Percentiles rank a stretch among this genome's conserved stretches.
These are phyloP conservation scores for Prunus dulcis DNA, from an alignment of 306 rosid genomes.

Conservation along the genomic window DNA sequence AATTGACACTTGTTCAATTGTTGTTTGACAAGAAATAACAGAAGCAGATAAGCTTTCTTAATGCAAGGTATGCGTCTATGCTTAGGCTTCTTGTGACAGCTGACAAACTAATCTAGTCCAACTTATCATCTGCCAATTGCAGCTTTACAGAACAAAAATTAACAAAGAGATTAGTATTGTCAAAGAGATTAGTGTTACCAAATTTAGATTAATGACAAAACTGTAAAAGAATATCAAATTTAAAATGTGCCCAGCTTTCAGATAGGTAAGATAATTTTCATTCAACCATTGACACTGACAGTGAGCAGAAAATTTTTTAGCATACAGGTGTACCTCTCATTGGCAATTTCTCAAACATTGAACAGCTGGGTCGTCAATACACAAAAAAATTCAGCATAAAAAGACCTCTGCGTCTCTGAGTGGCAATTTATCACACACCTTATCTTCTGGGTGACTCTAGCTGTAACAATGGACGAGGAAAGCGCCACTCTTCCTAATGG, in stretches of 20 bases:
- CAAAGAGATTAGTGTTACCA: neutral
- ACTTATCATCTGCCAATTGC: neutral
- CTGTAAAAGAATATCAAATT: neutral
- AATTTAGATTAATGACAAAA: neutral
- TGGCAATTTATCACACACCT: neutral
- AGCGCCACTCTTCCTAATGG: neutral
- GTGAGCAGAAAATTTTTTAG: neutral
- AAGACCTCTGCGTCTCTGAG: neutral
- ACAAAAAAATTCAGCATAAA: neutral
- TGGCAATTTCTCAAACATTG: neutral
- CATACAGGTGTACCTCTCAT: neutral
- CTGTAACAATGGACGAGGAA: constrained; percentile 29
- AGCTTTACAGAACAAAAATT: neutral
- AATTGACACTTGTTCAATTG: neutral
- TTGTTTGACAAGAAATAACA: neutral
- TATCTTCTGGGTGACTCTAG: neutral
- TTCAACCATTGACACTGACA: neutral
- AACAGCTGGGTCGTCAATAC: neutral
- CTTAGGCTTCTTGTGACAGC: neutral
- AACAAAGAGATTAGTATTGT: neutral
- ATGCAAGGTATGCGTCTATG: neutral
- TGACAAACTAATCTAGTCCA: neutral
- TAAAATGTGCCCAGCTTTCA: neutral
- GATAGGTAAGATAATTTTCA: neutral
- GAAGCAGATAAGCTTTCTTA: neutral